A percentile compares a stretch with the other conserved stretches of the same genome.
Evolutionary conservation across 441 rosid genomes (phyloP).

Genomic region (Pelargonium fulgidum): DNA sequence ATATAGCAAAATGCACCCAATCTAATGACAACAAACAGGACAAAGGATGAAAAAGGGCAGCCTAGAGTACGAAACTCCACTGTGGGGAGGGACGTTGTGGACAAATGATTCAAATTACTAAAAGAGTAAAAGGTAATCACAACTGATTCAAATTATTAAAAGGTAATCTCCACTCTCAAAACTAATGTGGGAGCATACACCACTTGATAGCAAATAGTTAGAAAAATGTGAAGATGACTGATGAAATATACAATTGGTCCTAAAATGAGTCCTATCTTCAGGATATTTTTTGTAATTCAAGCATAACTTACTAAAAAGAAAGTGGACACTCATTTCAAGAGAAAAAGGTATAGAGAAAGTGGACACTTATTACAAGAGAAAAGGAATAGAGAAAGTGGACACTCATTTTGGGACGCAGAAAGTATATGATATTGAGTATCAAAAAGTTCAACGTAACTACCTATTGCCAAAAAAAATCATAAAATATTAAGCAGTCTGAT

Average conservation of each 20-base stretch:
- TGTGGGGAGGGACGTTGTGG: too few relatives aligned
- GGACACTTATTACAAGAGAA: too few relatives aligned
- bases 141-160: not conserved
- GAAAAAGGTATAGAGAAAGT: too few relatives aligned
- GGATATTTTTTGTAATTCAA: too few relatives aligned
- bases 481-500: not conserved
- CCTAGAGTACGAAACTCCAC: too few relatives aligned
- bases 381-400: too few relatives aligned
- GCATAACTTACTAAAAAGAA: too few relatives aligned
- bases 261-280: too few relatives aligned
- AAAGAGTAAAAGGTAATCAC: too few relatives aligned
- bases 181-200: not conserved
- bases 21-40: not conserved
- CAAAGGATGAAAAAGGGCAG: not conserved
- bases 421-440: not conserved
- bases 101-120: not conserved
- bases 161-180: not conserved
- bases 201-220: not conserved
- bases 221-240: not conserved
- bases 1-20: not conserved
- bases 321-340: too few relatives aligned
- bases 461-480: not conserved
- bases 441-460: not conserved
- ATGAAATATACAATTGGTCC: not conserved
- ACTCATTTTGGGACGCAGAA: too few relatives aligned